Evolutionary conservation across 352 stramenopile genomes (phyloP).

Genomic region (Peronospora destructor): DNA sequence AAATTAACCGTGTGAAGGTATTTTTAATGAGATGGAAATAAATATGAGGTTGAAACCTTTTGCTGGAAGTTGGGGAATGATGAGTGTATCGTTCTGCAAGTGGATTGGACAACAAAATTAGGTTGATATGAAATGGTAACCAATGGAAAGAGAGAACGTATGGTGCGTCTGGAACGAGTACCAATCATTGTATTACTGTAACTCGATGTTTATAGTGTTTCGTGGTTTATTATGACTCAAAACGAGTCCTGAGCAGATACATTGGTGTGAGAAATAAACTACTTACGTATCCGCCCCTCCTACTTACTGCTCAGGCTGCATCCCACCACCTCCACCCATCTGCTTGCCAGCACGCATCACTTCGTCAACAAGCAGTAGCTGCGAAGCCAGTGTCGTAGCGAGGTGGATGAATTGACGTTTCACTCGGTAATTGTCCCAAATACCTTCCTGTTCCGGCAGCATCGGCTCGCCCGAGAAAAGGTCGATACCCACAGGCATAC

Average conservation of each 20-base stretch:
- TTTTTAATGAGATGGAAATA: too few relatives aligned
- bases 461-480: conserved; percentile 95
- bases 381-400: conserved; percentile 95
- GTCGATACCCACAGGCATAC: conserved; percentile 92
- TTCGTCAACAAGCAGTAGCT: conserved; percentile 98
- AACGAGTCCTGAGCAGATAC: neutral
- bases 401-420: conserved; percentile 99
- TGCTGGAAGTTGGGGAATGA: too few relatives aligned
- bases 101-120: too few relatives aligned
- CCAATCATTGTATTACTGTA: neutral
- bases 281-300: conserved; percentile 24
- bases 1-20: too few relatives aligned
- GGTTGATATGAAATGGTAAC: too few relatives aligned
- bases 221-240: neutral
- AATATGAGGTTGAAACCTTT: too few relatives aligned
- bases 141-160: too few relatives aligned
- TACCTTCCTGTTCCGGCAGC: conserved; percentile 92
- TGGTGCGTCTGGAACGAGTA: too few relatives aligned
- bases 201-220: neutral
- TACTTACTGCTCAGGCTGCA: conserved; percentile 60
- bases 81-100: too few relatives aligned
- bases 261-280: conserved; percentile 30
- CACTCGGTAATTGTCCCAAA: conserved; percentile 98
- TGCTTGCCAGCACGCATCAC: conserved; percentile 98
- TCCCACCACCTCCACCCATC: conserved; percentile 83